Conservation (phyloP, 129 eudicot genomes). For the Erigeron canadensis region DNA sequence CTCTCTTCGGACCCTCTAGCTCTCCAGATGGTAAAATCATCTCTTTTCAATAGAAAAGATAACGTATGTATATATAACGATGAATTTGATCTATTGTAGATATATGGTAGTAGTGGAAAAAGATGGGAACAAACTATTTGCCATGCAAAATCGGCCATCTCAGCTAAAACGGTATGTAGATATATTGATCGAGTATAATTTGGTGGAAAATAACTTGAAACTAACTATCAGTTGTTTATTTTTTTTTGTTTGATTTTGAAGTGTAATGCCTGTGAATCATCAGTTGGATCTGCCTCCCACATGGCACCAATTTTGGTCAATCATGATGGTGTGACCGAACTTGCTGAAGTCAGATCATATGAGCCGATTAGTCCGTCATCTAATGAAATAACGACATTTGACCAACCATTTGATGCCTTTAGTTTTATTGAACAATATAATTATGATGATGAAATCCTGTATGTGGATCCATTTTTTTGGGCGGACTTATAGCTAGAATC, state of each 20-base stretch:
- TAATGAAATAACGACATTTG: background rate
- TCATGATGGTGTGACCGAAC: background rate
- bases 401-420: background rate
- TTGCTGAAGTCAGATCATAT: background rate
- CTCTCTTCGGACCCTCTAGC: background rate
- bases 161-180: background rate
- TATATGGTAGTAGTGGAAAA: slow-evolving; percentile 15
- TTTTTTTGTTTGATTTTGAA: background rate
- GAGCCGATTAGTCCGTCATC: slow-evolving; percentile 21
- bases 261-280: background rate
- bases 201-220: background rate
- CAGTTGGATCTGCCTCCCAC: slow-evolving; percentile 1
- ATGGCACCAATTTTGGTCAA: background rate
- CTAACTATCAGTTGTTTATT: background rate
- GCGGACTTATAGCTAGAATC: too few relatives aligned
- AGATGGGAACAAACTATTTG: slow-evolving; percentile 13
- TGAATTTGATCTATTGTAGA: slow-evolving; percentile 1
- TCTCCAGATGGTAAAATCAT: slow-evolving; percentile 7
- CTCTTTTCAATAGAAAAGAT: background rate
- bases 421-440: too few relatives aligned
- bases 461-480: too few relatives aligned
- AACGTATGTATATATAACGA: background rate
- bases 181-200: background rate
- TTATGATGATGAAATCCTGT: too few relatives aligned
- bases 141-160: slow-evolving; percentile 17